Base-by-base conservation (phyloP, 2,329 filamentous ascomycete species). In the Periconia macrospinosa region DNA sequence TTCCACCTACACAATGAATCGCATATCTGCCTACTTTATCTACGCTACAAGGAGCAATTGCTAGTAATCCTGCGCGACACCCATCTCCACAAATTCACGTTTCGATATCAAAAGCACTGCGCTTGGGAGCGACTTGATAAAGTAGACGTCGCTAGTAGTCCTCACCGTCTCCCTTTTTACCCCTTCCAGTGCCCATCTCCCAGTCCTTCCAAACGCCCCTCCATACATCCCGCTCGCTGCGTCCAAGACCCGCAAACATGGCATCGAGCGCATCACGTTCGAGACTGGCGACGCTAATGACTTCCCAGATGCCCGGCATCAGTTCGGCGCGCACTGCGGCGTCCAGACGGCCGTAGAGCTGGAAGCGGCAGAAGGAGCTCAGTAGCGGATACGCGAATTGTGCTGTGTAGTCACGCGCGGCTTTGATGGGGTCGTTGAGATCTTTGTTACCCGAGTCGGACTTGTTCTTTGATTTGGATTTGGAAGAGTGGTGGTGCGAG, bases 341-440 rank as follows among this genome's bases (percentile, higher is more conserved):
- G 2, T 69, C 67, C n/a, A 85, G 65, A 14, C 79, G 72, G 5
- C 71, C 70, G 27, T 75, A 74, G 20, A 88, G 72, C 46, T 81
- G 79, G 56, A 76, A 79, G 33, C 77, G 70, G 47, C 81, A 81
- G 65, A 84, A 88, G 35, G 81, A 77, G 64, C 81, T 81, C 2
- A 87, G 72, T 17, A 87, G 68, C 45, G 83, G 81, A 55, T 81
- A 82, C 14, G 86, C 70, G 63, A 84, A 82, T 59, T 84, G 79
- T 0, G 82, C 82, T 0, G 83, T 81, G 51, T 82, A 79, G 30
- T 80, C 79, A 58, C 83, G 80, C 8, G 83, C 82, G 52, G 81
- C 83, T 61, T 84, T 84, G 13, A 83, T 81, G 53, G 83, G 80
- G 57, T 87, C 85, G 23, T 81, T 81, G 23, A 88, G 78, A 1